These are phyloP conservation scores for Nitzschia putrida DNA, from an alignment of 108 stramenopile genomes.

Conservation along the genomic window DNA sequence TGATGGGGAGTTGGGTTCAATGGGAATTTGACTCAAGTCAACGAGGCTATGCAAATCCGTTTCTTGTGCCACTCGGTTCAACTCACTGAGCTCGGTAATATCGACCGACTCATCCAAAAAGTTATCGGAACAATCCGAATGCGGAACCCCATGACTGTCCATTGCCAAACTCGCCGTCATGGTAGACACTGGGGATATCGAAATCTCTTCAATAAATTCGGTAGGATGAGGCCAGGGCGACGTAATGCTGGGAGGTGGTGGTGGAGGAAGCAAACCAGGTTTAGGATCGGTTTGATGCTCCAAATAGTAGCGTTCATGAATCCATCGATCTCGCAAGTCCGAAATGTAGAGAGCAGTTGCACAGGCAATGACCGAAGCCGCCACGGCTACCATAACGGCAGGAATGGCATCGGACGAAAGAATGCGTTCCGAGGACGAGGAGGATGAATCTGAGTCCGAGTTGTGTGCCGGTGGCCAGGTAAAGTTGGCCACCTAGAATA, in stretches of 20 bases:
- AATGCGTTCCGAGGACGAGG: background rate
- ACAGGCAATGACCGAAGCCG: conserved; percentile 17
- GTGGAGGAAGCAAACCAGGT: background rate
- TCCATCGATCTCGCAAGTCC: conserved; percentile 23
- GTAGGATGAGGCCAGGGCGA: background rate
- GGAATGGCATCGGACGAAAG: conserved; percentile 20
- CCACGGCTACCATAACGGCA: conserved; percentile 23
- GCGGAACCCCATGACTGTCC: background rate
- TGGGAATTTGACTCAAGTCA: conserved; percentile 19
- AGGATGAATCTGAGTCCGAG: background rate
- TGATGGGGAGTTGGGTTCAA: background rate
- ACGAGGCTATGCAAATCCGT: conserved; percentile 27
- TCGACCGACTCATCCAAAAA: conserved; percentile 13
- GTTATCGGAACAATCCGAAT: conserved; percentile 10
- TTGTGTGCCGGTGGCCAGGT: conserved; percentile 2
- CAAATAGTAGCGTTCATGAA: conserved; percentile 3
- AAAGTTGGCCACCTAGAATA: background rate
- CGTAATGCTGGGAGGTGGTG: background rate
- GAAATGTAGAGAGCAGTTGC: conserved; percentile 6
- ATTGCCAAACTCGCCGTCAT: conserved; percentile 14
- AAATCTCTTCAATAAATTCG: background rate
- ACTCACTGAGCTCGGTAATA: conserved; percentile 22
- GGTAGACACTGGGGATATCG: conserved; percentile 17
- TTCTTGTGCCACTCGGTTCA: conserved; percentile 22
- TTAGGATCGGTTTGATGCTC: background rate